Conservation (phyloP, 2,329 filamentous ascomycete species). For the Aureobasidium lini region DNA sequence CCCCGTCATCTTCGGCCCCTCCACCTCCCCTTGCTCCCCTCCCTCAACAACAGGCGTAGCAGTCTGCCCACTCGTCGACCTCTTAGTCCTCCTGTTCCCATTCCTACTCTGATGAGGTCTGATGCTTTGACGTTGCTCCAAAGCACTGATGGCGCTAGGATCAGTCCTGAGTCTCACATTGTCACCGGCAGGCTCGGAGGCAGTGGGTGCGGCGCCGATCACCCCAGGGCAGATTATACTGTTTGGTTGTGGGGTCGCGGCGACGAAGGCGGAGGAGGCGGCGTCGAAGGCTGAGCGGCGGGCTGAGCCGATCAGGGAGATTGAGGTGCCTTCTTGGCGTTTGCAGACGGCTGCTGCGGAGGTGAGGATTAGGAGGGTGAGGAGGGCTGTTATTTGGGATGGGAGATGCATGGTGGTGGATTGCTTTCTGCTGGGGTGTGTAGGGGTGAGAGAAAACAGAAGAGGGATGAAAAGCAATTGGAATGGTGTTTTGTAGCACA, state of each 20-base stretch:
- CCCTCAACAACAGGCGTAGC: neutral
- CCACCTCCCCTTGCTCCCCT: neutral
- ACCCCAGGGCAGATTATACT: neutral
- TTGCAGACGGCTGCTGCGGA: neutral
- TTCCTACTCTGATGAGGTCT: neutral
- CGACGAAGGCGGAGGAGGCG: neutral
- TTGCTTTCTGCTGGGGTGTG: neutral
- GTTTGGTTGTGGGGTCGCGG: neutral
- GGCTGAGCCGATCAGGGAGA: neutral
- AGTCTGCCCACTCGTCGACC: neutral
- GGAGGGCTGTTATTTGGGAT: neutral
- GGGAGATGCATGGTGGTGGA: neutral
- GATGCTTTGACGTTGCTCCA: slow-evolving; percentile 9
- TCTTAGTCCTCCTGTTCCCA: neutral
- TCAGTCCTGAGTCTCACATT: neutral
- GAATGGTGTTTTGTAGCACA: neutral
- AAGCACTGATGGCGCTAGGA: neutral
- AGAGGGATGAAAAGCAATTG: neutral
- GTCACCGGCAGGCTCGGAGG: neutral
- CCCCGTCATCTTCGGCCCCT: neutral
- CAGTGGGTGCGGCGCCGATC: neutral
- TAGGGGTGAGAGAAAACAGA: neutral
- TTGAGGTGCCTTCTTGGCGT: slow-evolving; percentile 3
- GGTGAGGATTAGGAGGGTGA: neutral
- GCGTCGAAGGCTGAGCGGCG: neutral